phyloP scores from a whole-genome alignment of 352 stramenopile species.

The Pythium brachiatum region DNA sequence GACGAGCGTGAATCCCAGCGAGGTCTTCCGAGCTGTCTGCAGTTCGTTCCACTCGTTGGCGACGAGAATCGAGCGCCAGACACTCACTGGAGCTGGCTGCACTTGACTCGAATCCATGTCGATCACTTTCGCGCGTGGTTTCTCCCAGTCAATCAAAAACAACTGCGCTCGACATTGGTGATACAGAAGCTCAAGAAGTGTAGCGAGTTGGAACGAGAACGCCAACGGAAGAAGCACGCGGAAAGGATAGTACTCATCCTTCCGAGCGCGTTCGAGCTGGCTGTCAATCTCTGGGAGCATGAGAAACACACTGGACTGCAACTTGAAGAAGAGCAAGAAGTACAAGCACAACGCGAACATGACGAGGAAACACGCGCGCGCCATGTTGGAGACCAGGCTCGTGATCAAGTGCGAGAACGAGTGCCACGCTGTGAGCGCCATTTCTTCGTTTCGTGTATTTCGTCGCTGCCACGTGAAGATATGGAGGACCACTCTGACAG shows the following conservation, averaged over 20 bases:
- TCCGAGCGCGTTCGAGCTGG: constrained; percentile 39
- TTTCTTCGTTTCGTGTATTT: constrained; percentile 66
- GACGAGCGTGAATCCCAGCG: constrained; percentile 80
- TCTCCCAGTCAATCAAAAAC: constrained; percentile 95
- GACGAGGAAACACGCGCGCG: constrained; percentile 46
- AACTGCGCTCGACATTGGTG: constrained; percentile 80
- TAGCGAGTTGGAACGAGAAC: constrained; percentile 81
- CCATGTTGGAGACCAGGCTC: constrained; percentile 41
- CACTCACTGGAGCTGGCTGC: constrained; percentile 68
- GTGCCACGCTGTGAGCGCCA: constrained; percentile 47
- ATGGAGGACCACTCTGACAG: constrained; percentile 58
- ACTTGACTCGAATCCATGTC: constrained; percentile 48
- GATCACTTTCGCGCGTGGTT: constrained; percentile 62
- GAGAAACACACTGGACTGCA: constrained; percentile 86
- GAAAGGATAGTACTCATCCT: constrained; percentile 89
- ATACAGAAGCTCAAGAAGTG: constrained; percentile 70
- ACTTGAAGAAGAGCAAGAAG: constrained; percentile 94
- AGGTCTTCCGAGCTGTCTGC: constrained; percentile 78
- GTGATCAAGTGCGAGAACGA: constrained; percentile 42
- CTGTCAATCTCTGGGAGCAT: constrained; percentile 77
- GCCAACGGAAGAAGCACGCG: constrained; percentile 73
- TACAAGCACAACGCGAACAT: constrained; percentile 84
- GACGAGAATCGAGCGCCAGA: constrained; percentile 93
- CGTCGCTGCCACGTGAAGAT: constrained; percentile 88
- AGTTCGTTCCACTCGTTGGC: constrained; percentile 94